Conservation (phyloP, 2,329 filamentous ascomycete species). For the Talaromyces albobiverticillius region DNA sequence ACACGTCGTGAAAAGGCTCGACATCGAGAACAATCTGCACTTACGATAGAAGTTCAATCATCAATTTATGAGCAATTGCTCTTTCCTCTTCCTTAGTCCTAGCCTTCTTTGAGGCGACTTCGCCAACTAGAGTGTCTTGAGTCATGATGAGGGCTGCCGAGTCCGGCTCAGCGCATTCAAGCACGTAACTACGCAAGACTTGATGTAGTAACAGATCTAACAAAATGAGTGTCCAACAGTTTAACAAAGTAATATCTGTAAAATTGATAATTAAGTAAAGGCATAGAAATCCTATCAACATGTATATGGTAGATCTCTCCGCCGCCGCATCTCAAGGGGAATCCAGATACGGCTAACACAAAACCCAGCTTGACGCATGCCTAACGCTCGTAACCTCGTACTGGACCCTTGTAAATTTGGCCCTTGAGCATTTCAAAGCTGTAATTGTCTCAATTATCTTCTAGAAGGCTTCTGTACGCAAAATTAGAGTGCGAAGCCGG, state of each 20-base stretch:
- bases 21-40: background rate
- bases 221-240: no score
- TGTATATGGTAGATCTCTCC: no score
- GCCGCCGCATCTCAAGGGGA: no score
- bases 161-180: background rate
- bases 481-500: background rate
- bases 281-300: no score
- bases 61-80: background rate
- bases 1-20: background rate
- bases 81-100: background rate
- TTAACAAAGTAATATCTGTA: no score
- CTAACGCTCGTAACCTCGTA: no score
- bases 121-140: background rate
- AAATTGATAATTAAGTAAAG: no score
- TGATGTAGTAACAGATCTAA: no score
- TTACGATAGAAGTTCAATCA: conserved; percentile 3
- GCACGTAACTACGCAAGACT: background rate
- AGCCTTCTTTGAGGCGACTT: background rate
- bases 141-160: background rate
- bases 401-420: no score
- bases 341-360: no score
- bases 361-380: no score
- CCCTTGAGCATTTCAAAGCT: no score
- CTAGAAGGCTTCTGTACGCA: background rate
- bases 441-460: background rate